phyloP scores from a whole-genome alignment of 75 land plant genomes.

The Azolla pinnata region DNA sequence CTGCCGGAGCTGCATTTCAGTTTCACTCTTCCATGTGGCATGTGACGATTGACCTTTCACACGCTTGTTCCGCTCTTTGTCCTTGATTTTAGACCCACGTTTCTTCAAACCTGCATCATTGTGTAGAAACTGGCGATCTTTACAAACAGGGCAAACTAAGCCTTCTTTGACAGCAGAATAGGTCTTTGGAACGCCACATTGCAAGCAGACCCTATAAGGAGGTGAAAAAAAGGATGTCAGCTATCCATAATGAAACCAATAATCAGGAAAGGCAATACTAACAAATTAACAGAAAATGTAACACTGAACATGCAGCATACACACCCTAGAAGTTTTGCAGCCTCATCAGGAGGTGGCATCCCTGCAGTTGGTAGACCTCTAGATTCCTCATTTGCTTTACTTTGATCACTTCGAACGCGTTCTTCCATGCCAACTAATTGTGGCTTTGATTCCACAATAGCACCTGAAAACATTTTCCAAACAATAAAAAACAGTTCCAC shows the following conservation, averaged over 20 bases:
- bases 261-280: too few species aligned
- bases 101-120: constrained; percentile 40
- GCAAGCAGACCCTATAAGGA: constrained; percentile 65
- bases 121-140: constrained; percentile 55
- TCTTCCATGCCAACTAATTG: constrained; percentile 56
- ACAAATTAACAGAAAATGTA: neutral
- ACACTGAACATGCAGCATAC: neutral
- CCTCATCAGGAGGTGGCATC: constrained; percentile 79
- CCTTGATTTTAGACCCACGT: constrained; percentile 77
- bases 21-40: constrained; percentile 95
- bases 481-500: neutral
- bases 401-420: constrained; percentile 47
- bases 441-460: constrained; percentile 76
- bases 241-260: too few species aligned
- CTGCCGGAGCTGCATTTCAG: constrained; percentile 95
- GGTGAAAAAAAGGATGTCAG: too few species aligned
- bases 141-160: constrained; percentile 79
- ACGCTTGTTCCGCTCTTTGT: constrained; percentile 90
- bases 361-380: constrained; percentile 44
- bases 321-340: constrained; percentile 72
- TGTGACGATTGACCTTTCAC: constrained; percentile 95
- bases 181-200: constrained; percentile 93
- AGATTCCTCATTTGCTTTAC: constrained; percentile 16
- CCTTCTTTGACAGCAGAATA: constrained; percentile 53
- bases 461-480: constrained; percentile 26